Percentiles rank a stretch among this genome's conserved stretches.
phyloP scores from a whole-genome alignment of 1,284 basidiomycete species.

The Pisolithus thermaeus region DNA sequence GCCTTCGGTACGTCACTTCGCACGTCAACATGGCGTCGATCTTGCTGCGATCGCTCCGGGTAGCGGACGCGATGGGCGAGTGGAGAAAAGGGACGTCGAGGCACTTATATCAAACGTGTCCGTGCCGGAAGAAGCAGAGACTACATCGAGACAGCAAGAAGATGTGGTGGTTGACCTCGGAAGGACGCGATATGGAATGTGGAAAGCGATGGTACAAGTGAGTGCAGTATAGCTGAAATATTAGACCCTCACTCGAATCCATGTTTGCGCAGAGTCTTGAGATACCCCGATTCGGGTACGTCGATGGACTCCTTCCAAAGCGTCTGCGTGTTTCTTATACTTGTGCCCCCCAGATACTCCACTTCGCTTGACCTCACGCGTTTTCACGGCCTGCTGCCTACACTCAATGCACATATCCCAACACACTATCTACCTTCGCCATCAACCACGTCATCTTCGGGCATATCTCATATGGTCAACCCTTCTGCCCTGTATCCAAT shows the following conservation, averaged over 20 bases:
- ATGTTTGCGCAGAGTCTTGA: conserved; percentile 54
- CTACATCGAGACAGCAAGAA: conserved; percentile 6
- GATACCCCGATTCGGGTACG: conserved; percentile 76
- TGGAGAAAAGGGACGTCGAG: conserved; percentile 75
- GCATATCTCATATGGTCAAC: conserved; percentile 42
- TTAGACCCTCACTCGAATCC: not conserved
- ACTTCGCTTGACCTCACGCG: conserved; percentile 81
- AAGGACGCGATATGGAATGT: conserved; percentile 79
- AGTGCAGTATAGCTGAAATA: conserved; percentile 6
- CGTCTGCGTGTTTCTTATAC: conserved; percentile 3
- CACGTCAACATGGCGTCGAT: conserved; percentile 61
- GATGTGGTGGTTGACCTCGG: conserved; percentile 65
- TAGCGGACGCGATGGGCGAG: conserved; percentile 68
- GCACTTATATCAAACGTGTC: conserved; percentile 39
- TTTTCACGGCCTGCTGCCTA: conserved; percentile 64
- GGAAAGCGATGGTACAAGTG: conserved; percentile 80
- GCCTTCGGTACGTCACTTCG: conserved; percentile 76
- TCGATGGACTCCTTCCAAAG: not conserved
- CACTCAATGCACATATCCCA: conserved; percentile 70
- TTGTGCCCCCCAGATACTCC: conserved; percentile 48
- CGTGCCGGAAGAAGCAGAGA: not conserved
- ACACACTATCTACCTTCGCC: conserved; percentile 39
- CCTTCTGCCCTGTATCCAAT: conserved; percentile 40
- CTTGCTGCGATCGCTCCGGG: conserved; percentile 57
- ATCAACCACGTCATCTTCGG: conserved; percentile 27